These are phyloP conservation scores for Metschnikowia henanensis DNA, from an alignment of 805 yeast species.

Conservation along the genomic window DNA sequence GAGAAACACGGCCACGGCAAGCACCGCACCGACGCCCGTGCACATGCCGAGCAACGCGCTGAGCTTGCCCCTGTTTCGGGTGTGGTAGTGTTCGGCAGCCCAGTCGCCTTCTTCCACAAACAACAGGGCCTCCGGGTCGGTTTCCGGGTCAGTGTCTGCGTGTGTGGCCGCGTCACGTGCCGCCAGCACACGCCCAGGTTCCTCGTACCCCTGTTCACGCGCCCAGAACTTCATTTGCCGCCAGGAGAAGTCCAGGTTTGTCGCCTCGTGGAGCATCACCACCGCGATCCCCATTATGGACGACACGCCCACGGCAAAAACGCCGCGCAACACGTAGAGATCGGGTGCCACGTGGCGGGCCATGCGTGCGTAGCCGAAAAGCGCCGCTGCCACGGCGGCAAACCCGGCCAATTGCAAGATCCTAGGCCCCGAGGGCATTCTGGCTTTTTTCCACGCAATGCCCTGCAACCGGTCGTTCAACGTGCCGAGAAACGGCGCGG, in stretches of 20 bases:
- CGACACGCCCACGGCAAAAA: slow-evolving; percentile 64
- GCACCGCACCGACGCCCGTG: slow-evolving; percentile 68
- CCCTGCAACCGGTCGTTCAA: slow-evolving; percentile 51
- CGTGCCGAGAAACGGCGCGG: slow-evolving; percentile 65
- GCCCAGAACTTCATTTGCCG: slow-evolving; percentile 29
- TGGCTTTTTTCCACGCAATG: slow-evolving; percentile 10
- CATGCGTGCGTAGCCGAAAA: slow-evolving; percentile 47
- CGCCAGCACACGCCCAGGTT: not conserved
- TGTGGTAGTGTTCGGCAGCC: not conserved
- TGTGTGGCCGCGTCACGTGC: not conserved
- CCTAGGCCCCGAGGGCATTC: slow-evolving; percentile 48
- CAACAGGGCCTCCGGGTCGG: not conserved
- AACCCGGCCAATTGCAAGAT: slow-evolving; percentile 51
- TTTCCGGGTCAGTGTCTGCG: not conserved
- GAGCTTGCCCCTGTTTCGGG: slow-evolving; percentile 43
- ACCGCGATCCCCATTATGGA: slow-evolving; percentile 57
- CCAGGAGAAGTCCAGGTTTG: slow-evolving; percentile 44
- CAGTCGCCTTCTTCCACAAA: slow-evolving; percentile 4
- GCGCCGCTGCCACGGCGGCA: slow-evolving; percentile 44
- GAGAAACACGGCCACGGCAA: slow-evolving; percentile 54
- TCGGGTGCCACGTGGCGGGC: slow-evolving; percentile 44
- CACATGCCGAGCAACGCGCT: slow-evolving; percentile 62
- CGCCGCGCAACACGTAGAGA: slow-evolving; percentile 48
- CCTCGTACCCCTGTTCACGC: not conserved
- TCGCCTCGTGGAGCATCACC: slow-evolving; percentile 56